phyloP scores from a whole-genome alignment of 2,329 filamentous ascomycete genomes.

The Erysiphe pulchra region DNA sequence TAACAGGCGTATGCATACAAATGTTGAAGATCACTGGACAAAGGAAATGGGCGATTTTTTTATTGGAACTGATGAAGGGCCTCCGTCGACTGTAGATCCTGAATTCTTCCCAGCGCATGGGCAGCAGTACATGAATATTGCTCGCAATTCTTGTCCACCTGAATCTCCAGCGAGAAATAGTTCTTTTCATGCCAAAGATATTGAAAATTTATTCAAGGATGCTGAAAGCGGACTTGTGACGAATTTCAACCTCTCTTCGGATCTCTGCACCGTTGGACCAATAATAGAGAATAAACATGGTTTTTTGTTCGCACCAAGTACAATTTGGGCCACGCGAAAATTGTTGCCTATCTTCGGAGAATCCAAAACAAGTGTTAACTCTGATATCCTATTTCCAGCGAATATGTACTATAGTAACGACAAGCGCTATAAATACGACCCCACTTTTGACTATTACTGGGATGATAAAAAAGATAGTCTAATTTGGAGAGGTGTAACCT shows the following conservation, averaged over 20 bases:
- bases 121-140: constrained; percentile 31
- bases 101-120: constrained; percentile 14
- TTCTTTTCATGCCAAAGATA: constrained; percentile 12
- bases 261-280: constrained; percentile 31
- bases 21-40: constrained; percentile 19
- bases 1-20: constrained; percentile 18
- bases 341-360: constrained; percentile 35
- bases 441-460: constrained; percentile 29
- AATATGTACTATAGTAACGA: constrained; percentile 37
- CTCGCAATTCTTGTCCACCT: constrained; percentile 29
- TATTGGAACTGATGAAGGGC: constrained; percentile 4
- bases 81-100: constrained; percentile 2
- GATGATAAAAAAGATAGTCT: constrained; percentile 26
- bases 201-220: constrained; percentile 17
- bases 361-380: constrained; percentile 35
- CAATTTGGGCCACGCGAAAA: constrained; percentile 24
- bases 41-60: constrained; percentile 15
- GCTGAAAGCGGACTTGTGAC: constrained; percentile 24
- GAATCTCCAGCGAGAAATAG: constrained; percentile 21
- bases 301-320: constrained; percentile 28
- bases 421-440: constrained; percentile 29
- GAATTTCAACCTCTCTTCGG: constrained; percentile 31
- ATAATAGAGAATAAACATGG: constrained; percentile 23
- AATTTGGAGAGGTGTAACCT: constrained; percentile 39
- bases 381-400: constrained; percentile 36